Percentiles rank a stretch among this genome's conserved stretches.
Evolutionary conservation across 768 basidiomycete species (phyloP).

Genomic region (Leucosporidium yakuticum): DNA sequence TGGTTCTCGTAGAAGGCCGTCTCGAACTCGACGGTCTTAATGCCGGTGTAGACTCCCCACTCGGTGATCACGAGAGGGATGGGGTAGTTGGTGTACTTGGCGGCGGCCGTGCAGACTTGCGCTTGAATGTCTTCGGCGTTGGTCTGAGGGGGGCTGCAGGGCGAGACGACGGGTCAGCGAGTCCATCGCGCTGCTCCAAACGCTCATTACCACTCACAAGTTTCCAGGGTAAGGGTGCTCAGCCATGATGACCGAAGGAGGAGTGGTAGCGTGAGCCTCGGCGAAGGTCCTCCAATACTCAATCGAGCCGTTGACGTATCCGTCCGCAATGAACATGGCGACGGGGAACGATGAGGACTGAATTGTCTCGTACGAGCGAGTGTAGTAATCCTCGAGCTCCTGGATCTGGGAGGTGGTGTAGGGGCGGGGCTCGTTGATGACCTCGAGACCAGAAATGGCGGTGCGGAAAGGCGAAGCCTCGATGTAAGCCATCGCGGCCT

Average conservation of each 20-base stretch:
- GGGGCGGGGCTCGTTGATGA: slow-evolving; percentile 36
- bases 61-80: slow-evolving; percentile 37
- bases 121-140: slow-evolving; percentile 24
- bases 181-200: no score
- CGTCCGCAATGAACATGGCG: slow-evolving; percentile 29
- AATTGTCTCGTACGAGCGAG: slow-evolving; percentile 29
- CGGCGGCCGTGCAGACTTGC: slow-evolving; percentile 36
- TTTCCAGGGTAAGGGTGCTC: slow-evolving; percentile 24
- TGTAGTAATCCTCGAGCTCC: slow-evolving; percentile 33
- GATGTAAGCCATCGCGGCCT: slow-evolving; percentile 35
- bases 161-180: no score
- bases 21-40: slow-evolving; percentile 37
- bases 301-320: not conserved
- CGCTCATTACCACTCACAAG: not conserved
- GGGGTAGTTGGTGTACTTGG: slow-evolving; percentile 31
- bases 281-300: not conserved
- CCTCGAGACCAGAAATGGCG: slow-evolving; percentile 34
- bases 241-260: slow-evolving; percentile 22
- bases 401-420: slow-evolving; percentile 32
- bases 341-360: slow-evolving; percentile 18
- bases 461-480: slow-evolving; percentile 36
- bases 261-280: slow-evolving; percentile 5
- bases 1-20: slow-evolving; percentile 36
- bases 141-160: slow-evolving; percentile 29
- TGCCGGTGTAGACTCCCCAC: slow-evolving; percentile 34